Percentiles rank a stretch among this genome's conserved stretches.
These are phyloP conservation scores for Plasmodium coatneyi DNA, from an alignment of 169 alveolate species.

Conservation along the genomic window DNA sequence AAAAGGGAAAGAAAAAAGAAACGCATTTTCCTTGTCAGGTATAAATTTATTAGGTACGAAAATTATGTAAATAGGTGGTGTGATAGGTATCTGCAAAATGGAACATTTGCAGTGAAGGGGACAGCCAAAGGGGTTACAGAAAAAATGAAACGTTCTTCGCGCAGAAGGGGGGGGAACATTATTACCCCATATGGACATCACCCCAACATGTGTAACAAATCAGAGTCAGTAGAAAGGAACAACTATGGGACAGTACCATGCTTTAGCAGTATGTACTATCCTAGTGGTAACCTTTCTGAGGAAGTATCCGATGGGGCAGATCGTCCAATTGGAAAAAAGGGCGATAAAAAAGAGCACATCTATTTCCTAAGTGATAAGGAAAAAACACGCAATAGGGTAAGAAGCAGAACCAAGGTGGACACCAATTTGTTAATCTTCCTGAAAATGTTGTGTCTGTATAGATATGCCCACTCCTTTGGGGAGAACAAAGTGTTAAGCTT, in stretches of 20 bases:
- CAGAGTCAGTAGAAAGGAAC: background rate
- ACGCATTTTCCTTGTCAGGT: background rate
- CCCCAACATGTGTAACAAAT: background rate
- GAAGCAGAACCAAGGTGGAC: background rate
- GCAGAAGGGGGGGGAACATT: background rate
- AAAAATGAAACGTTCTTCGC: background rate
- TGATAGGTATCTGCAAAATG: slow-evolving; percentile 3
- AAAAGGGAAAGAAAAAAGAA: slow-evolving; percentile 18
- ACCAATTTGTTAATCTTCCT: slow-evolving; percentile 7
- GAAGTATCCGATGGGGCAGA: background rate
- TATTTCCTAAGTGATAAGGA: background rate
- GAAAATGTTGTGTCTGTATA: slow-evolving; percentile 39
- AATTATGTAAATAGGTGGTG: slow-evolving; percentile 18
- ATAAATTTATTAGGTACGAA: slow-evolving; percentile 38
- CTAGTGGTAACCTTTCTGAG: background rate
- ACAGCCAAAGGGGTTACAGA: background rate
- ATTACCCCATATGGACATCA: background rate
- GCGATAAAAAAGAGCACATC: background rate
- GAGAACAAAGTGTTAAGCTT: background rate
- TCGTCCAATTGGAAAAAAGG: background rate
- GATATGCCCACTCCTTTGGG: slow-evolving; percentile 6
- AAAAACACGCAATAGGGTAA: background rate
- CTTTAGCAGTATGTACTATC: background rate
- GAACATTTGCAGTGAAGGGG: background rate
- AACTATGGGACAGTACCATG: background rate